Conservation (phyloP, 768 basidiomycete species). For the Tricholoma saponaceum region DNA sequence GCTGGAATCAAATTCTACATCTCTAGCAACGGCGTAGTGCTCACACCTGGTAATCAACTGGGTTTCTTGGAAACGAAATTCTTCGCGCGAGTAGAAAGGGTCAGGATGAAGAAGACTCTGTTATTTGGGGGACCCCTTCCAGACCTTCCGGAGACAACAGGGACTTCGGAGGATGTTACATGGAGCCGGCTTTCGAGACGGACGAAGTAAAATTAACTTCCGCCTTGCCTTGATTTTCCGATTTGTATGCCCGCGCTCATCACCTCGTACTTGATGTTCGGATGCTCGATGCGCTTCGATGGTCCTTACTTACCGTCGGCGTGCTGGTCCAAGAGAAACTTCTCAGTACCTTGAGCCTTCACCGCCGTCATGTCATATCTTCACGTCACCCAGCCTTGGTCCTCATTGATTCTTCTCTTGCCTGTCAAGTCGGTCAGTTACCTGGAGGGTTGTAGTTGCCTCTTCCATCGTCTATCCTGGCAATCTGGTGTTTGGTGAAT, state of each 20-base stretch:
- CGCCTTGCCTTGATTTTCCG: background rate
- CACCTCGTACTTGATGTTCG: background rate
- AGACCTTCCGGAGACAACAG: background rate
- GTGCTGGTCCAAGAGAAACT: background rate
- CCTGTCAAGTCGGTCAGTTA: background rate
- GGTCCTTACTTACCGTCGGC: background rate
- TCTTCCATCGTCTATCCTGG: too few species aligned
- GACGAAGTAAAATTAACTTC: background rate
- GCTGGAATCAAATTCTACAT: conserved; percentile 71
- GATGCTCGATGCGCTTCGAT: background rate
- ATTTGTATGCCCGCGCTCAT: background rate
- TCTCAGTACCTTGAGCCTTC: background rate
- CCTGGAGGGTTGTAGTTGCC: background rate
- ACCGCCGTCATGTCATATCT: background rate
- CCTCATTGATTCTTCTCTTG: background rate
- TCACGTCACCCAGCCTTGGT: background rate
- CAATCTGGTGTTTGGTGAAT: too few species aligned
- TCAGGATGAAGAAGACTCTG: background rate
- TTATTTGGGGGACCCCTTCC: background rate
- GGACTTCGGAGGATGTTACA: background rate
- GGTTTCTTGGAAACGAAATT: conserved; percentile 61
- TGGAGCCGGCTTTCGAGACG: background rate
- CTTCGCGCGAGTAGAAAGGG: conserved; percentile 67
- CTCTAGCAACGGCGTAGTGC: conserved; percentile 84
- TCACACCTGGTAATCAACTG: conserved; percentile 69